Evolutionary conservation across 2,329 filamentous ascomycete species (phyloP).

Genomic region (Penicillium sp.): DNA sequence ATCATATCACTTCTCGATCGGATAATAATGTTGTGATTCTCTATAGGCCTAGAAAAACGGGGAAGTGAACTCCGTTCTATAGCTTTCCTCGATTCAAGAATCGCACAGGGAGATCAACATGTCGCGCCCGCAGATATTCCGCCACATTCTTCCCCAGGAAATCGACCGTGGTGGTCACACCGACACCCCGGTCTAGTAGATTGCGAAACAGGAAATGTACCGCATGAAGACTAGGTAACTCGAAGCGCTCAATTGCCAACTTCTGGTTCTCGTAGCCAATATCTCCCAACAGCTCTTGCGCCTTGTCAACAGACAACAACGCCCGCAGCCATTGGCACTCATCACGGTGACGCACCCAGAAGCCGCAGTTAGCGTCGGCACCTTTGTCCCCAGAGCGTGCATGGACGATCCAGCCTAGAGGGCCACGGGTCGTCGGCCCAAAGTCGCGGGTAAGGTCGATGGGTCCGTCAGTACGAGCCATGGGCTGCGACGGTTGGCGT

Average conservation of each 20-base stretch:
- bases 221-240: slow-evolving; percentile 45
- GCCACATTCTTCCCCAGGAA: slow-evolving; percentile 44
- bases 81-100: slow-evolving; percentile 35
- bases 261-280: slow-evolving; percentile 5
- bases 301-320: slow-evolving; percentile 20
- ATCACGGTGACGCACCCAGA: slow-evolving; percentile 45
- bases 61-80: slow-evolving; percentile 3
- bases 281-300: slow-evolving; percentile 22
- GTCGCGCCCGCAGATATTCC: slow-evolving; percentile 38
- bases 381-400: slow-evolving; percentile 48
- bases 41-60: neutral
- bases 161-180: slow-evolving; percentile 37
- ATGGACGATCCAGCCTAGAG: slow-evolving; percentile 38
- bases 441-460: slow-evolving; percentile 22
- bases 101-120: slow-evolving; percentile 38
- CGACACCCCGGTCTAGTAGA: slow-evolving; percentile 39
- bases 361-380: slow-evolving; percentile 47
- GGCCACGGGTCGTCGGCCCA: slow-evolving; percentile 28
- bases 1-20: no score
- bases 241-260: slow-evolving; percentile 46
- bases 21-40: neutral
- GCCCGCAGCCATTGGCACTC: slow-evolving; percentile 47
- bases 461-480: slow-evolving; percentile 9
- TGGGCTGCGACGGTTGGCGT: slow-evolving; percentile 24
- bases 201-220: slow-evolving; percentile 45